These are phyloP conservation scores for Scortechinia acanthostroma DNA, from an alignment of 2,329 filamentous ascomycete genomes.

Conservation along the genomic window DNA sequence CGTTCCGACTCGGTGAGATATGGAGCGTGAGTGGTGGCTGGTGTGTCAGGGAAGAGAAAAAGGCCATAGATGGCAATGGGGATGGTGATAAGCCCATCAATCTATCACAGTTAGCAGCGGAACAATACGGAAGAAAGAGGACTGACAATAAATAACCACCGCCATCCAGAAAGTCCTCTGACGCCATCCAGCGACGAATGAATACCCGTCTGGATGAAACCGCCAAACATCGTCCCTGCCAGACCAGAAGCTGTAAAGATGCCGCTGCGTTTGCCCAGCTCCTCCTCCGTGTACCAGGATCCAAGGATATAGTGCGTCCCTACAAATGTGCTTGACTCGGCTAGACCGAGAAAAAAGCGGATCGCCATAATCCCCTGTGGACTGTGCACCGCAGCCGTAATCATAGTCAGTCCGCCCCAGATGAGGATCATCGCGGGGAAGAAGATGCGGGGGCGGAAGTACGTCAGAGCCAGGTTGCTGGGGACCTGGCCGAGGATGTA, in stretches of 20 bases:
- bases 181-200: slow-evolving; percentile 30
- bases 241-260: slow-evolving; percentile 54
- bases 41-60: slow-evolving; percentile 33
- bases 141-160: slow-evolving; percentile 35
- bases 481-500: slow-evolving; percentile 45
- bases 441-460: slow-evolving; percentile 54
- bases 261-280: slow-evolving; percentile 52
- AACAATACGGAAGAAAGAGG: not conserved
- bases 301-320: slow-evolving; percentile 52
- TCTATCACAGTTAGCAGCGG: slow-evolving; percentile 10
- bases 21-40: slow-evolving; percentile 26
- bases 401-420: slow-evolving; percentile 60
- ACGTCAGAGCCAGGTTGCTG: slow-evolving; percentile 53
- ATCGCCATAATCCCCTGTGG: slow-evolving; percentile 51
- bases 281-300: slow-evolving; percentile 51
- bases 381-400: slow-evolving; percentile 40
- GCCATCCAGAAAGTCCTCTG: slow-evolving; percentile 43
- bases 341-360: slow-evolving; percentile 44
- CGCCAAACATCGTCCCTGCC: slow-evolving; percentile 53
- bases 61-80: slow-evolving; percentile 47
- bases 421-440: slow-evolving; percentile 56
- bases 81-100: slow-evolving; percentile 46
- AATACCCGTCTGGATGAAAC: slow-evolving; percentile 51
- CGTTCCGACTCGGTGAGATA: slow-evolving; percentile 30
- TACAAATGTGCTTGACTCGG: slow-evolving; percentile 47